Evolutionary conservation across 1,284 basidiomycete species (phyloP).

Genomic region (Cutaneotrichosporon sp.): DNA sequence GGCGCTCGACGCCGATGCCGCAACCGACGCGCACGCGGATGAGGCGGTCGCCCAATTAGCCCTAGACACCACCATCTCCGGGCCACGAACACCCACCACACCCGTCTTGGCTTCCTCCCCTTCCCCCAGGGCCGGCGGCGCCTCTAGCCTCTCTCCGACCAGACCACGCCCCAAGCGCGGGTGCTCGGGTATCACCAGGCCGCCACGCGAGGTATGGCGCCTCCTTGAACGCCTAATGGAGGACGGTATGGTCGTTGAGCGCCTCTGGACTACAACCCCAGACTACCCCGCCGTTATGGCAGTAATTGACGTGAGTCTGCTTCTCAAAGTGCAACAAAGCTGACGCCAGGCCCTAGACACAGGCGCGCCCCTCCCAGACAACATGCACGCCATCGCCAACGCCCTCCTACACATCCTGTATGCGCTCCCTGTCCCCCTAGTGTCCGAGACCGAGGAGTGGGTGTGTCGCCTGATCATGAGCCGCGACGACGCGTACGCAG

Average conservation of each 20-base stretch:
- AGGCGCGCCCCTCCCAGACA: conserved; percentile 8
- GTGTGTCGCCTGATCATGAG: conserved; percentile 25
- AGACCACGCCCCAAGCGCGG: background rate
- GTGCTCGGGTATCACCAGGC: conserved; percentile 19
- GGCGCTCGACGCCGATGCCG: background rate
- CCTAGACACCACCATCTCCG: background rate
- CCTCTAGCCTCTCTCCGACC: too few species aligned
- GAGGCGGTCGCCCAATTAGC: background rate
- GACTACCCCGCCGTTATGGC: conserved; percentile 22
- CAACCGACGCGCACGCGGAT: background rate
- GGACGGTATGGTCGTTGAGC: conserved; percentile 20
- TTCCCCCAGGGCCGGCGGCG: background rate
- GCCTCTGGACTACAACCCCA: conserved; percentile 27
- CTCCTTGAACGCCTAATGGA: conserved; percentile 46
- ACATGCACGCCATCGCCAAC: conserved; percentile 17
- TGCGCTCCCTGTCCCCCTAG: conserved; percentile 31
- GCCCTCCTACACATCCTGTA: conserved; percentile 38
- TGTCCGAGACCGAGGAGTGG: conserved; percentile 28
- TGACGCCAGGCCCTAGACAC: conserved; percentile 25
- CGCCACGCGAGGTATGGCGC: conserved; percentile 42
- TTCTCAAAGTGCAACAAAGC: background rate
- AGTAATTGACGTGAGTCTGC: conserved; percentile 34
- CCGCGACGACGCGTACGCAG: conserved; percentile 44
- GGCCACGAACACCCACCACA: background rate
- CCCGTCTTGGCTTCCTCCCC: background rate